phyloP scores from a whole-genome alignment of 108 stramenopile species.

The Stephanodiscus minutulus region DNA sequence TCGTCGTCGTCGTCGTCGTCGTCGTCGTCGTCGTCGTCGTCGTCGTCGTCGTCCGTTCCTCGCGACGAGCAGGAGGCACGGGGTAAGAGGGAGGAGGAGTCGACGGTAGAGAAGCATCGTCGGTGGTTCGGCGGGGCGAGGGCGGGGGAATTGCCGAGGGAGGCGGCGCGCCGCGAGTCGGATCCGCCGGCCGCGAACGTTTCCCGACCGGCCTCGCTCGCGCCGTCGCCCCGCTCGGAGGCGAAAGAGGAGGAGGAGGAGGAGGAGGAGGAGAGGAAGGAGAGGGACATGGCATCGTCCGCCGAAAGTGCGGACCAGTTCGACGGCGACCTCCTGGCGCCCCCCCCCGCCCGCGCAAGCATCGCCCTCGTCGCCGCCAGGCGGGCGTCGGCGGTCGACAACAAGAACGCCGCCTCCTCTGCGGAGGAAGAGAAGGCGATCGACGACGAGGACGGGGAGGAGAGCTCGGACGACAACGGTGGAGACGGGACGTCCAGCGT shows the following conservation, averaged over 20 bases:
- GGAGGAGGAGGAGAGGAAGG: conserved; percentile 10
- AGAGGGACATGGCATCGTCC: conserved; percentile 1
- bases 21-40: no score
- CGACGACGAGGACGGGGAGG: conserved; percentile 5
- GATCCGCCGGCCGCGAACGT: no score
- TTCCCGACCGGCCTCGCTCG: no score
- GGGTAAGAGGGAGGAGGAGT: no score
- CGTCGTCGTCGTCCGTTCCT: no score
- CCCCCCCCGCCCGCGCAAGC: background rate
- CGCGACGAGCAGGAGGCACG: no score
- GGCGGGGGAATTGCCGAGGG: no score
- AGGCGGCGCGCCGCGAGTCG: no score
- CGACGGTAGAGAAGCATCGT: no score
- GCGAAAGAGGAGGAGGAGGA: conserved; percentile 1
- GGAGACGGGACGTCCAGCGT: conserved; percentile 5
- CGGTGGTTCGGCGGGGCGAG: no score
- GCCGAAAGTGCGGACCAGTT: conserved; percentile 10
- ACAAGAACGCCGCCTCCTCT: background rate
- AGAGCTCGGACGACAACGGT: background rate
- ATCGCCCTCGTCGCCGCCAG: background rate
- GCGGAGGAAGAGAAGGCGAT: conserved; percentile 29
- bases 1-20: no score
- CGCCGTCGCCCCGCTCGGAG: no score
- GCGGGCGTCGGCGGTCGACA: background rate
- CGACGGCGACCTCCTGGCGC: conserved; percentile 4